Evolutionary conservation across 202 grass and related monocot genomes (phyloP), one percentile per base, ranked within the genome.

Genomic region (Carex sylvatica): DNA sequence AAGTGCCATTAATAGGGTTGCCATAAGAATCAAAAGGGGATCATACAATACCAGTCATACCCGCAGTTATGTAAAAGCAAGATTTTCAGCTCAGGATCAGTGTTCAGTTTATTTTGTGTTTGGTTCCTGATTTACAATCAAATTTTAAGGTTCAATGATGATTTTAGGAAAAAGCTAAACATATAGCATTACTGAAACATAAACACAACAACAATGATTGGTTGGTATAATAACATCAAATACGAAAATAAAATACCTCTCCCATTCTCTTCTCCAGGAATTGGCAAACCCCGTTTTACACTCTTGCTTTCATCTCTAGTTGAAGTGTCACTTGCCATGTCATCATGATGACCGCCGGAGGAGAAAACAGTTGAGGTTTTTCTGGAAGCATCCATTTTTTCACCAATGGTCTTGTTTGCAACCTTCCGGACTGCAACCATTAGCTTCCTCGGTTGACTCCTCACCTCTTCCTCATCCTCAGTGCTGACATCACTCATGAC

Each of bases 391-490:
- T 53, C 58, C 16, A 22, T 78, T 30, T 19, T 38, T 24, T 88
- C 65, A 33, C 83, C 87, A 83, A 55, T 68, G 77, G 35, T 83
- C 87, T 84, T 89, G 49, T 19, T 87, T 78, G 92, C 20, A 70
- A 92, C 65, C 85, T 97, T 97, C 63, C 88, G 90, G 65, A 91
- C 85, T 38, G 90, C 88, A 70, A 86, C 63, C 87, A 84, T 89
- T 66, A 60, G 71, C 76, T 67, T 80, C 20, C 61, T 91, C 72
- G 35, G 59, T 82, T 26, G 73, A 56, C 73, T 56, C 26, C 51
- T 55, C 24, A 16, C 70, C 69, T 68, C 78, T 82, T 85, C 87
- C 16, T 55, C 88, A 70, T 70, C 61, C 54, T 90, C 82, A 80
- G 84, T 67, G 74, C 94, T 97, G 82, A 20, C 52, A 77, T 92